These are phyloP conservation scores for Neobulgaria alba DNA, from an alignment of 2,329 filamentous ascomycete genomes.

Conservation along the genomic window DNA sequence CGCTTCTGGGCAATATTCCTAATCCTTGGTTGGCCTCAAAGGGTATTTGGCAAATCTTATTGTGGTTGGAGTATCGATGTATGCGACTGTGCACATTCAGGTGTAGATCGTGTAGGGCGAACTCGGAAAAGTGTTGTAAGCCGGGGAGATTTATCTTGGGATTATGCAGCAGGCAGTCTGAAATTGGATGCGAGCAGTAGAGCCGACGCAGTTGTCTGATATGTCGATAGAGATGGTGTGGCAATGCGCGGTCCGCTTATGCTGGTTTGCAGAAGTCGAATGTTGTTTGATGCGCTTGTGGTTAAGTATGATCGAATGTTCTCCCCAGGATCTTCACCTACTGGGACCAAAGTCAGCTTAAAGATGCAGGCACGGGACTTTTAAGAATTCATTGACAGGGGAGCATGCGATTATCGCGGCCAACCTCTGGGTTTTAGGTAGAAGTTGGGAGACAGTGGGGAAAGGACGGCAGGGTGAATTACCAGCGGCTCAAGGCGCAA, in stretches of 20 bases:
- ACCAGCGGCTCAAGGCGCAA: too few relatives aligned
- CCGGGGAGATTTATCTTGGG: neutral
- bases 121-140: neutral
- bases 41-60: neutral
- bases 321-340: neutral
- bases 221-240: neutral
- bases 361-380: too few relatives aligned
- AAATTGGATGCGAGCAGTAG: neutral
- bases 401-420: too few relatives aligned
- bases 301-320: neutral
- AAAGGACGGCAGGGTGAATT: too few relatives aligned
- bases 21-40: neutral
- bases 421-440: too few relatives aligned
- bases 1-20: too few relatives aligned
- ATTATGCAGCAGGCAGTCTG: neutral
- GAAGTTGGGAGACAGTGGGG: too few relatives aligned
- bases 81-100: neutral
- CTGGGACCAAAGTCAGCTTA: too few relatives aligned
- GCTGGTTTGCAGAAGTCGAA: neutral
- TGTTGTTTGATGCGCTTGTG: neutral
- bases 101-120: neutral
- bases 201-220: neutral
- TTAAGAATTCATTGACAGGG: too few relatives aligned
- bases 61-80: neutral
- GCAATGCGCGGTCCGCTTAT: neutral